Evolutionary conservation across 495 filamentous ascomycete species (phyloP), one percentile per base, ranked within the genome.

Genomic region (Aspergillus kassunensis): DNA sequence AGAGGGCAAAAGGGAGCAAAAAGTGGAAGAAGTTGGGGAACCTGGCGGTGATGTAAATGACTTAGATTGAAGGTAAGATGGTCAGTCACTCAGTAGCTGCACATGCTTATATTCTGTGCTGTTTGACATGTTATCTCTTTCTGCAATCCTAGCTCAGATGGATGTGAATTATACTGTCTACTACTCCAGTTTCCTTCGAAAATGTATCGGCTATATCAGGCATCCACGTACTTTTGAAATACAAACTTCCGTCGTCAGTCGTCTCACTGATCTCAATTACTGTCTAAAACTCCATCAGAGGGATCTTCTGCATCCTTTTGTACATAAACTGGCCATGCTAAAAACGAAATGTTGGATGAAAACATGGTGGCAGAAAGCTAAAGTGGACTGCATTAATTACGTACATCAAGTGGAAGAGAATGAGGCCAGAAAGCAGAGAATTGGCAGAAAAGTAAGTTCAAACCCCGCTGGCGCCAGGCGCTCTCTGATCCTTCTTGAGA

Each of bases 401-500:
- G 55, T 57, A 61, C 51, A 57, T 54, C 50, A 54, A 39, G 33
- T 37, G 21, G 51, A 52, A 54, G 54, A 48, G 56, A 62, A 68
- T 34, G 21, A 35, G 23, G 16, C 19, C 43, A 13, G 42, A 18
- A 29, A 45, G 9, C 20, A 46, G 24, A 50, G 63, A 56, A 66
- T 51, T 46, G 46, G 49, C 60, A 34, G 41, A 49, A 63, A 40
- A 36, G 54, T 57, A 57, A 54, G 36, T 34, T 40, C 73, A 77
- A 56, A 76, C 62, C 25, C 74, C 74, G 49, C 64, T 66, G 25
- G 87, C 88, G 53, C 90, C 91, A 11, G 91, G 91, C 3, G 91
- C 93, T 65, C 92, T 95, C 71, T 93, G 84, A 63, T 99, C 93
- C 76, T 95, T 96, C 73, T 82, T 84, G 66, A 99, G 72, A 60